Evolutionary conservation across 345 rosid species (phyloP).

Genomic region (Eucalyptus microcorys): DNA sequence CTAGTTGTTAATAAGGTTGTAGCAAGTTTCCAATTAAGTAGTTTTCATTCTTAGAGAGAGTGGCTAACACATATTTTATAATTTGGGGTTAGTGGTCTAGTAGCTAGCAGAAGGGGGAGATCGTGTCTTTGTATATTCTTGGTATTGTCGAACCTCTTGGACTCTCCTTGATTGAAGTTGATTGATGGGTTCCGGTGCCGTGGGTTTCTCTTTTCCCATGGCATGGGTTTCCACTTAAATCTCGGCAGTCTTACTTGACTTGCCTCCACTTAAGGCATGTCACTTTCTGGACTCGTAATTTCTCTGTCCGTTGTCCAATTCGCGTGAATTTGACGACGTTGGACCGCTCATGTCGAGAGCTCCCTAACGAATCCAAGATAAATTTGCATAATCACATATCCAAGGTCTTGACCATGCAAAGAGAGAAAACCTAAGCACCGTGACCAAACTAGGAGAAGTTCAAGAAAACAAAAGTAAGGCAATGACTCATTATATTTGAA

Average conservation of each 20-base stretch:
- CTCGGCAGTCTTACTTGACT: background rate
- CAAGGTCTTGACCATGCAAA: background rate
- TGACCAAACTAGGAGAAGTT: background rate
- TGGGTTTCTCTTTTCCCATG: background rate
- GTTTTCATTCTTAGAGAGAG: background rate
- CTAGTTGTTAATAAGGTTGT: background rate
- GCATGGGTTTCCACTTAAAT: background rate
- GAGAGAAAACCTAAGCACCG: background rate
- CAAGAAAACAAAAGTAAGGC: background rate
- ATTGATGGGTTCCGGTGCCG: background rate
- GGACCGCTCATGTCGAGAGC: background rate
- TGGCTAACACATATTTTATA: background rate
- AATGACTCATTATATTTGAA: background rate
- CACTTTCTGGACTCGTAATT: background rate
- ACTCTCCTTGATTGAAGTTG: background rate
- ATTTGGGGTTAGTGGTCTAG: background rate
- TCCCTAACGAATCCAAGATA: background rate
- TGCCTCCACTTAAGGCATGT: background rate
- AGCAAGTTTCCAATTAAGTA: background rate
- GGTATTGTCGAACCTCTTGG: background rate
- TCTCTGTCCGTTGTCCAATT: background rate
- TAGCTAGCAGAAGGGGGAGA: background rate
- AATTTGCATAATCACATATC: background rate
- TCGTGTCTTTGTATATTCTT: background rate
- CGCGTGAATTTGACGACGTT: background rate